Base-by-base conservation (phyloP, 139 green algal genomes). In the Medakamo hakoo region DNA sequence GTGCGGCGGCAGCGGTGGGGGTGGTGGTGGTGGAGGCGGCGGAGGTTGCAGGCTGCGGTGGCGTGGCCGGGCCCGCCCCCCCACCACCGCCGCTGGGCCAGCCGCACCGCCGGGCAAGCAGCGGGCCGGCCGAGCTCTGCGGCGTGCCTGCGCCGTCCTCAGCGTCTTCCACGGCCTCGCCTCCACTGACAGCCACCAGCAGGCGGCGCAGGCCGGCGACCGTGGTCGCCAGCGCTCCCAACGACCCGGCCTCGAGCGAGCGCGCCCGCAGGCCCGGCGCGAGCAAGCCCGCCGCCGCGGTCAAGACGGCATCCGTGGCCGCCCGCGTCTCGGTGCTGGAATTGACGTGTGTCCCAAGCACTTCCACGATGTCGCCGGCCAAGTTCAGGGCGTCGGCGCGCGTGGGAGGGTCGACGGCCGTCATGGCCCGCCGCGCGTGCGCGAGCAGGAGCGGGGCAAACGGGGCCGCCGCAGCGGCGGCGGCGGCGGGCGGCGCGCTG, bases 401-500 rank as follows among this genome's bases (percentile, higher is more conserved):
- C n/a, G 26, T 24, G 23, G 19, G 14, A 19, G 58, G 19, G 27
- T 27, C 19, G 58, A 4, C 14, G 27, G 58, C 58, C 1, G 83
- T 88, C 74, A 88, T 83, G 14, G 82, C 80, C 1, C 75, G 81
- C 70, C 71, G 81, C 27, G 92, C 63, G 57, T 94, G 86, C 23
- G 81, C 84, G 81, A 92, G 87, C 4, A 92, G 49, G 23, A 90
- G 55, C 2, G 83, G 84, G 65, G 91, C 64, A 68, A 93, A 92
- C 1, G 87, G 82, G 2, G 60, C 57, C n/a, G 94, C 65, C 4
- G 55, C 73, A n/a, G 40, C 56, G 0, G 61, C 57, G 1, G 64
- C 71, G 22, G 92, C 62, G 21, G 57, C 23, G 19, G 82, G 81
- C 31, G 91, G 69, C 30, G 86, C 69, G 0, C 61, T 49, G 16